Percentiles rank a stretch among this genome's conserved stretches.
phyloP scores from a whole-genome alignment of 139 green algal genomes.

The Pleodorina starrii region DNA sequence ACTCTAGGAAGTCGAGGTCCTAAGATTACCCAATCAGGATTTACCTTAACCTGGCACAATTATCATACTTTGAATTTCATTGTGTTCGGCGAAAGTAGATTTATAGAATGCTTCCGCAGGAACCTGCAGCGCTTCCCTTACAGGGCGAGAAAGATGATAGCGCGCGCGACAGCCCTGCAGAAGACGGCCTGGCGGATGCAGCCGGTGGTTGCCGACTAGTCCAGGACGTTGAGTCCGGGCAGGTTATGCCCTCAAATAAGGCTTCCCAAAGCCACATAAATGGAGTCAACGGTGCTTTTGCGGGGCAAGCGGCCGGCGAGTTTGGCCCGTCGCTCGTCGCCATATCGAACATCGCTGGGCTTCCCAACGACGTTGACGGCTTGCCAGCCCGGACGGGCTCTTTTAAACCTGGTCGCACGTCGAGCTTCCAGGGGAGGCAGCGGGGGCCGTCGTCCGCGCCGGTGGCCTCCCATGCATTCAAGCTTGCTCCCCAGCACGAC shows the following conservation, averaged over 20 bases:
- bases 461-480: not conserved
- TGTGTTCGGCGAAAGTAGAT: no score
- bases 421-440: not conserved
- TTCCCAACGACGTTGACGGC: not conserved
- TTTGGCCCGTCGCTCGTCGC: not conserved
- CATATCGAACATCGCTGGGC: not conserved
- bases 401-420: not conserved
- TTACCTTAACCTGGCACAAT: no score
- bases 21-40: no score
- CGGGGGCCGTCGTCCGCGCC: not conserved
- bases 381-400: not conserved
- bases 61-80: no score
- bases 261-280: not conserved
- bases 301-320: not conserved
- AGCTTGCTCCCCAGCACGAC: not conserved
- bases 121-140: not conserved
- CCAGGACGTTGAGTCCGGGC: not conserved
- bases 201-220: not conserved
- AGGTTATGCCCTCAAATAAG: not conserved
- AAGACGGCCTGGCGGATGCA: not conserved
- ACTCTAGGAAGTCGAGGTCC: no score
- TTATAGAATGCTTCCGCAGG: not conserved
- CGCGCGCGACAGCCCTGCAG: not conserved
- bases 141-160: constrained; percentile 1
- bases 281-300: not conserved